These are phyloP conservation scores for Discostella pseudostelligera DNA, from an alignment of 108 stramenopile species.

Conservation along the genomic window DNA sequence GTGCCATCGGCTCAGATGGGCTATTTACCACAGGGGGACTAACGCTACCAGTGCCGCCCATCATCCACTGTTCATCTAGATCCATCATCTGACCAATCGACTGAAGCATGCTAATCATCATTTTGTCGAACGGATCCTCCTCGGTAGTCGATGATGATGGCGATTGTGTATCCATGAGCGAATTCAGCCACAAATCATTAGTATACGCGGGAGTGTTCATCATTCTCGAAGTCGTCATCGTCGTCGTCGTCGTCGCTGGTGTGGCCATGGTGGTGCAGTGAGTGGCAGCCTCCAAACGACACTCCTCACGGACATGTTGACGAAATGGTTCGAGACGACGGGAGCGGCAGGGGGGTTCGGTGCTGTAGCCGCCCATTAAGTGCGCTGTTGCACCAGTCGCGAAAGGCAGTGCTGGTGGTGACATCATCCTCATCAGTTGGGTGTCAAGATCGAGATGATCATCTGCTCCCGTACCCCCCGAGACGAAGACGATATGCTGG, in stretches of 20 bases:
- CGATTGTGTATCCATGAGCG: not conserved
- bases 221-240: not conserved
- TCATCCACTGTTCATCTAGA: too few species aligned
- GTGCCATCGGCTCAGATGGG: too few species aligned
- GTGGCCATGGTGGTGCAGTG: not conserved
- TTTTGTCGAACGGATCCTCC: not conserved
- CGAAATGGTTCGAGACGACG: conserved; percentile 37
- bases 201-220: not conserved
- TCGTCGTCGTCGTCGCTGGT: not conserved
- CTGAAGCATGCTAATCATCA: not conserved
- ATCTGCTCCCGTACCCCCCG: too few species aligned
- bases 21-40: too few species aligned
- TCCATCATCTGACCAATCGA: not conserved
- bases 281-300: not conserved
- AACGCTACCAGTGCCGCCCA: too few species aligned
- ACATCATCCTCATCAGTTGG: not conserved
- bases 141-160: too few species aligned
- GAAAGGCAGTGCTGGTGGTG: not conserved
- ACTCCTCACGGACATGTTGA: conserved; percentile 21
- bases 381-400: not conserved
- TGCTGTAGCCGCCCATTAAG: not conserved
- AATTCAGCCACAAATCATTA: not conserved
- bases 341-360: conserved; percentile 20
- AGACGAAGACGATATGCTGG: not conserved
- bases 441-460: not conserved